Evolutionary conservation across 1,139 yeast species (phyloP), one percentile per base, ranked within the genome.

Genomic region (Blastobotrys arbuscula): DNA sequence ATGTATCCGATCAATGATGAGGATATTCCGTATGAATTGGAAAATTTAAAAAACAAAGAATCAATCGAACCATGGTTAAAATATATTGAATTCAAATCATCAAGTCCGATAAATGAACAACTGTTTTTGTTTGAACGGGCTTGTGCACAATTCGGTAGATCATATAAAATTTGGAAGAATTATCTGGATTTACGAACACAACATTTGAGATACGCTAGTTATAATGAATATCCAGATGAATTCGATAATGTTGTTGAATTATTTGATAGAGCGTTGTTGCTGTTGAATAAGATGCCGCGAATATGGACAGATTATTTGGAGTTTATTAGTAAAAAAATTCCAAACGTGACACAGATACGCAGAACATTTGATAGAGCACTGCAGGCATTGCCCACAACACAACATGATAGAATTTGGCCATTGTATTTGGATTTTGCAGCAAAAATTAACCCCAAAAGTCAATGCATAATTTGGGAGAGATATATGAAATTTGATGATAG

Each of bases 381-480:
- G 10, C 71, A 71, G 49, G 59, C 67, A 4, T 57, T 84, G 6
- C 78, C 84, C 0, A 53, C 75, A 12, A 64, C 75, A 0, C 77
- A 77, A 31, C 95, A 85, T 61, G 64, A 64, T 7, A 56, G 67
- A 21, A 67, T 87, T 2, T 88, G 96, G 96, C 75, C 76, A 0
- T 48, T 72, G 24, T 81, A 74, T 57, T 58, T 81, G 21, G 58
- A 66, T 28, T 82, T 79, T 68, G 85, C 83, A 1, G 70, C 74
- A 24, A 45, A 49, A 9, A 53, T 57, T 0, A 66, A 74, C 19
- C 76, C 78, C 10, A 79, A 77, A 1, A 72, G 79, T 0, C 75
- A 72, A 15, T 64, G 69, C 35, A 45, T 55, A 20, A 62, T 82
- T 3, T 77, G 77, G 68, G 54, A 61, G 49, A 67, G 81, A 53